These are phyloP conservation scores for Alternaria conjuncta DNA, from an alignment of 2,329 filamentous ascomycete genomes.

Conservation along the genomic window DNA sequence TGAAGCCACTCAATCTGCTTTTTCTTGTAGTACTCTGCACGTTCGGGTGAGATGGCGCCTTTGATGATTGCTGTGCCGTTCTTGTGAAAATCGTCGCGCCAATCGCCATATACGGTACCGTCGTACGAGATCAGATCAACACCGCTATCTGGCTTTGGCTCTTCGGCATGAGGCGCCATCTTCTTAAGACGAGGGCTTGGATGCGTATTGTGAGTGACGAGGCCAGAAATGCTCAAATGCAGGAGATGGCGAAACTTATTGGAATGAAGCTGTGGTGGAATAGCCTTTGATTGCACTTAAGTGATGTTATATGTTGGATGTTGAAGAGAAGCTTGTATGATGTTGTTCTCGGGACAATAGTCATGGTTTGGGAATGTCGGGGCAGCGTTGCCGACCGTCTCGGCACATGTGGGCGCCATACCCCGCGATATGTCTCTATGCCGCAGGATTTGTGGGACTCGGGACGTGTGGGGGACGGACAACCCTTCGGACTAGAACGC, in stretches of 20 bases:
- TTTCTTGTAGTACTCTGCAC: slow-evolving; percentile 50
- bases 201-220: background rate
- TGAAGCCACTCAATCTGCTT: slow-evolving; percentile 54
- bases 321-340: background rate
- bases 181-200: background rate
- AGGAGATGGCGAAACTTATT: background rate
- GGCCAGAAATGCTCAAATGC: background rate
- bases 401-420: background rate
- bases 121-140: slow-evolving; percentile 24
- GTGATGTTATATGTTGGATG: background rate
- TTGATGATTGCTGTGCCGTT: slow-evolving; percentile 54
- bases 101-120: slow-evolving; percentile 17
- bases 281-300: background rate
- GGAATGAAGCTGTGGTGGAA: background rate
- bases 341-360: background rate
- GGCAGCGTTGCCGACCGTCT: background rate
- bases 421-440: background rate
- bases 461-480: background rate
- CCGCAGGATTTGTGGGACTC: background rate
- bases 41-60: slow-evolving; percentile 47
- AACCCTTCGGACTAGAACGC: background rate
- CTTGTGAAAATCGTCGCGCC: slow-evolving; percentile 44
- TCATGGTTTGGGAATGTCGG: background rate
- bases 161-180: slow-evolving; percentile 27
- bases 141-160: slow-evolving; percentile 20